Evolutionary conservation across 169 alveolate species (phyloP).

Genomic region (Cryptosporidium baileyi): DNA sequence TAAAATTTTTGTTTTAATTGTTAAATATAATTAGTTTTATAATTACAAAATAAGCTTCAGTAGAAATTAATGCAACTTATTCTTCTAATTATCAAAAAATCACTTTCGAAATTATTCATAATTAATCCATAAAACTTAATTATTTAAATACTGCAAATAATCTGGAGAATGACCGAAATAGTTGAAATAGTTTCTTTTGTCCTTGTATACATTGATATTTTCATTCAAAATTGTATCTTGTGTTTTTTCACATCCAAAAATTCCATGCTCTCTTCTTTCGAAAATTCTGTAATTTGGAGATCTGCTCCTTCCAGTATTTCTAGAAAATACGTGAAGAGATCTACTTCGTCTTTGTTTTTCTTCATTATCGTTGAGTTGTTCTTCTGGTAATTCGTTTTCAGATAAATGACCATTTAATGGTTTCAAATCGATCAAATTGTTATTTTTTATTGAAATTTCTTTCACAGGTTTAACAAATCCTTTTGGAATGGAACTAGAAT

Average conservation of each 20-base stretch:
- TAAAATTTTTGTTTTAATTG: too few relatives aligned
- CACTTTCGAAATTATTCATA: too few relatives aligned
- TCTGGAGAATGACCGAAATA: not conserved
- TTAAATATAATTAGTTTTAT: too few relatives aligned
- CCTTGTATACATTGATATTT: not conserved
- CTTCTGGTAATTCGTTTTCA: not conserved
- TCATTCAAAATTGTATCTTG: not conserved
- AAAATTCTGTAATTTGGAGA: not conserved
- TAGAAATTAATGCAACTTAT: too few relatives aligned
- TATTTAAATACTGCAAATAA: too few relatives aligned
- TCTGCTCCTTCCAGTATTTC: conserved; percentile 59
- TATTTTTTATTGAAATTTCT: not conserved
- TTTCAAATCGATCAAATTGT: not conserved
- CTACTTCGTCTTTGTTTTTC: not conserved
- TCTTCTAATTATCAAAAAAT: too few relatives aligned
- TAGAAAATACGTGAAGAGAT: conserved; percentile 25
- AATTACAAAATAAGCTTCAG: too few relatives aligned
- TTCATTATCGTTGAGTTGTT: too few relatives aligned
- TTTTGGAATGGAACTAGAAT: not conserved
- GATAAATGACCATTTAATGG: not conserved
- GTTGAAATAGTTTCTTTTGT: not conserved
- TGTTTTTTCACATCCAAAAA: conserved; percentile 16
- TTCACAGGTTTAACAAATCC: conserved; percentile 32
- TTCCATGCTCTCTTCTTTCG: conserved; percentile 47
- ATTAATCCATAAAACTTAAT: too few relatives aligned